These are phyloP conservation scores for Stentor roeselii DNA, from an alignment of 73 alveolate species.

Conservation along the genomic window DNA sequence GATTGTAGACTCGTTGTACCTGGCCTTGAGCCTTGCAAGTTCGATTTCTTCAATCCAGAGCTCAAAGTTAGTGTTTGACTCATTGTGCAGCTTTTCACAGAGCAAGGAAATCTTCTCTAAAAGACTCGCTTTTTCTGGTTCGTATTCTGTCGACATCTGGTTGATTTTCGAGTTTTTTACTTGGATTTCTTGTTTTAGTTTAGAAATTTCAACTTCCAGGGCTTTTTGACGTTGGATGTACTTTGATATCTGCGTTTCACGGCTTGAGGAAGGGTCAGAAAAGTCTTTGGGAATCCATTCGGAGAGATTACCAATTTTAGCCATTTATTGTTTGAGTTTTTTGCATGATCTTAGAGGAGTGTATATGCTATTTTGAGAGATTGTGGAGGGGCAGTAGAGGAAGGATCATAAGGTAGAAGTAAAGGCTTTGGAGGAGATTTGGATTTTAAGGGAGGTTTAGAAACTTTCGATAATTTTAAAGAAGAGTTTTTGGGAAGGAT, in stretches of 20 bases:
- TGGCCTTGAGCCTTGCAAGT: neutral
- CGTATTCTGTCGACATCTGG: neutral
- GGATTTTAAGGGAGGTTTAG: no score
- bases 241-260: neutral
- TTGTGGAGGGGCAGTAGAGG: no score
- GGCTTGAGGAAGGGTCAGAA: neutral
- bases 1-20: neutral
- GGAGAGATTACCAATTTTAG: neutral
- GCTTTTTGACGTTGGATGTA: neutral
- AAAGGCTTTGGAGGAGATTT: no score
- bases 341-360: no score
- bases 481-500: no score
- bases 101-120: neutral
- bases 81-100: neutral
- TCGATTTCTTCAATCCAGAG: neutral
- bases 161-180: no score
- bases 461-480: no score
- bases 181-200: neutral
- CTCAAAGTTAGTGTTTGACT: neutral
- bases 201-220: neutral
- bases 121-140: neutral
- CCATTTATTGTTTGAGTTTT: no score
- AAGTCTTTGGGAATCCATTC: neutral
- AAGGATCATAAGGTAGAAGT: no score
- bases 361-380: no score